Percentiles rank a stretch among this genome's conserved stretches.
These are phyloP conservation scores for Peniophora sp. DNA, from an alignment of 1,284 basidiomycete genomes.

Conservation along the genomic window DNA sequence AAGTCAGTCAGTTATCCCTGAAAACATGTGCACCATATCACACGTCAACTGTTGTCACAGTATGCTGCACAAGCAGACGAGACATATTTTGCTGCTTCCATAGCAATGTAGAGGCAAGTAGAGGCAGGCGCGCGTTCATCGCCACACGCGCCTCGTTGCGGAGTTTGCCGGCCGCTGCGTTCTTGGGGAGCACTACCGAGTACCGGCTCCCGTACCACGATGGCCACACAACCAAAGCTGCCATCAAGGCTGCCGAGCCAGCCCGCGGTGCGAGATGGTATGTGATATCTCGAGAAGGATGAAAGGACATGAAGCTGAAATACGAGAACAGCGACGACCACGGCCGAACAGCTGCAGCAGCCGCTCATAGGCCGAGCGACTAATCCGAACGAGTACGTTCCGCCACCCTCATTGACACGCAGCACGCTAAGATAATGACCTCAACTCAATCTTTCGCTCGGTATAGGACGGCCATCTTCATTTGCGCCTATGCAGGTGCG, in stretches of 20 bases:
- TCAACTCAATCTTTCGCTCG: background rate
- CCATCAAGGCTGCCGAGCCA: conserved; percentile 47
- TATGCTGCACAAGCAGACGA: too few species aligned
- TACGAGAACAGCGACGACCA: conserved; percentile 6
- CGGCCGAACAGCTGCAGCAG: conserved; percentile 8
- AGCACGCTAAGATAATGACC: background rate
- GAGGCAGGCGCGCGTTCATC: too few species aligned
- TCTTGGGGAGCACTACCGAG: too few species aligned
- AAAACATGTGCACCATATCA: too few species aligned
- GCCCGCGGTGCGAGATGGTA: conserved; percentile 48
- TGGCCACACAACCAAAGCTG: conserved; percentile 21
- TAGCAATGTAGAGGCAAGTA: too few species aligned
- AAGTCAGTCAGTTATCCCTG: background rate
- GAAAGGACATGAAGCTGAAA: too few species aligned
- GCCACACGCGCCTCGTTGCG: too few species aligned
- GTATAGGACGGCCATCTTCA: conserved; percentile 12
- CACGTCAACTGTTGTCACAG: too few species aligned
- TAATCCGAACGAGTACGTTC: conserved; percentile 10
- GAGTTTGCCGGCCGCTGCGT: too few species aligned
- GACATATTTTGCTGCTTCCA: too few species aligned
- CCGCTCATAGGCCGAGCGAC: conserved; percentile 9
- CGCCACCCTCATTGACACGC: background rate
- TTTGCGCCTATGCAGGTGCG: conserved; percentile 15
- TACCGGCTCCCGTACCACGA: background rate
- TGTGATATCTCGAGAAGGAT: conserved; percentile 10